These are phyloP conservation scores for Citrus cavaleriei DNA, from an alignment of 345 rosid species.

Conservation along the genomic window DNA sequence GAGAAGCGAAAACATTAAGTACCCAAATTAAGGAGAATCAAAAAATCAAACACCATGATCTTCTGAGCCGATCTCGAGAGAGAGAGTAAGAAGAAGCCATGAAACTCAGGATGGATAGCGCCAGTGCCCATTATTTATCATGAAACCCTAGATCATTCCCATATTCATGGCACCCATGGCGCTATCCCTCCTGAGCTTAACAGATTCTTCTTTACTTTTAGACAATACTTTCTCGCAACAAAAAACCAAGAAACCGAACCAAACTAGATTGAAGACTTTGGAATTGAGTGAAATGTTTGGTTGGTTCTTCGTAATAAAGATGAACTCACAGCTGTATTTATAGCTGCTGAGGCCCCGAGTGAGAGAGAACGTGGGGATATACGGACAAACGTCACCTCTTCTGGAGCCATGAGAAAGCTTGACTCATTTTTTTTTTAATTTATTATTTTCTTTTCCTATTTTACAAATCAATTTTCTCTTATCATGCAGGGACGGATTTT, in stretches of 20 bases:
- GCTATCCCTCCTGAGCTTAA: conserved; percentile 93
- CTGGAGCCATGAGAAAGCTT: conserved; percentile 26
- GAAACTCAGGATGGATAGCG: conserved; percentile 92
- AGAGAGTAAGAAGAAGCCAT: conserved; percentile 47
- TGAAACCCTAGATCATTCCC: neutral
- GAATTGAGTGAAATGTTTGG: neutral
- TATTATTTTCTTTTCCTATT: neutral
- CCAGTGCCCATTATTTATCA: neutral
- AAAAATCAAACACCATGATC: neutral
- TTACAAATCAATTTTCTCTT: neutral
- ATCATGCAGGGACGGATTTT: neutral
- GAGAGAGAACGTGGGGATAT: conserved; percentile 19
- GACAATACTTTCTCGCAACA: neutral
- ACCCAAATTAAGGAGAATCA: neutral
- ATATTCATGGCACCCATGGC: conserved; percentile 15
- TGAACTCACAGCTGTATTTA: conserved; percentile 24
- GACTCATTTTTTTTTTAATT: conserved; percentile 8
- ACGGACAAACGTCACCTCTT: conserved; percentile 28
- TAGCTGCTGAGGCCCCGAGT: conserved; percentile 14
- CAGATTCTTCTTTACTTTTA: conserved; percentile 53
- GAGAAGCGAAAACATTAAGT: neutral
- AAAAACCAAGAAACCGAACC: neutral
- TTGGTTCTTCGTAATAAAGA: neutral
- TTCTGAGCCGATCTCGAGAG: too few relatives aligned
- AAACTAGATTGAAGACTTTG: neutral